Percentiles rank a stretch among this genome's conserved stretches.
phyloP scores from a whole-genome alignment of 1,284 basidiomycete genomes.

The Cystobasidiaceae sp. region DNA sequence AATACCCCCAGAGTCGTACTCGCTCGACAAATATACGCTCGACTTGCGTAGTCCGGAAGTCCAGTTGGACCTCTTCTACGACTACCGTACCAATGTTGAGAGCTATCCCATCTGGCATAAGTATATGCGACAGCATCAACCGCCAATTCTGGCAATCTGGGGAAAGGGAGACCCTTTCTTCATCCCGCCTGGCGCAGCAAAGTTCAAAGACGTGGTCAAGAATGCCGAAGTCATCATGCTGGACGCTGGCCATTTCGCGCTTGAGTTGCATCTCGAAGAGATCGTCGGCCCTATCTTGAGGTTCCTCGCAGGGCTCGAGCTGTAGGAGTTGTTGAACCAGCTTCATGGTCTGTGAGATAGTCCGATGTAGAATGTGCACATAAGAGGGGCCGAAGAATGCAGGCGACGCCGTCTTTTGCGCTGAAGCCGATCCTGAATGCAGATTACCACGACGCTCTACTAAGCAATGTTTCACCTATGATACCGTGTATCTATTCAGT shows the following conservation, averaged over 20 bases:
- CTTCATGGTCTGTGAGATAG: too few species aligned
- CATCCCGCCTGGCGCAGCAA: conserved; percentile 51
- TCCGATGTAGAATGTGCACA: too few species aligned
- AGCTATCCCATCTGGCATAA: conserved; percentile 53
- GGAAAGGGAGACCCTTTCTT: conserved; percentile 53
- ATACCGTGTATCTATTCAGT: too few species aligned
- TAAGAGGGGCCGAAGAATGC: too few species aligned
- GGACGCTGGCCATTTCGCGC: conserved; percentile 53
- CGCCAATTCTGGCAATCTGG: conserved; percentile 53
- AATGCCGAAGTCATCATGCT: conserved; percentile 50
- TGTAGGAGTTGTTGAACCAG: too few species aligned
- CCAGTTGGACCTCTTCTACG: conserved; percentile 51
- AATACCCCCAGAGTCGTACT: conserved; percentile 45
- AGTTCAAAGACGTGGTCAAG: conserved; percentile 50
- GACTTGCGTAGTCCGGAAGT: conserved; percentile 48
- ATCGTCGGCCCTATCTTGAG: conserved; percentile 29
- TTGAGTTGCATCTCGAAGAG: conserved; percentile 49
- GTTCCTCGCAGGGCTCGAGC: neutral
- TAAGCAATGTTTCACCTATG: too few species aligned
- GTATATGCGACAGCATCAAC: conserved; percentile 49
- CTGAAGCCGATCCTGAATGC: too few species aligned
- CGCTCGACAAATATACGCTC: conserved; percentile 51
- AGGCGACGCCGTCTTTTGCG: too few species aligned
- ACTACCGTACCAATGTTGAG: conserved; percentile 51
- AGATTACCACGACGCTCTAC: too few species aligned